Evolutionary conservation across 1,284 basidiomycete species (phyloP).

Genomic region (Takashimella koratensis): DNA sequence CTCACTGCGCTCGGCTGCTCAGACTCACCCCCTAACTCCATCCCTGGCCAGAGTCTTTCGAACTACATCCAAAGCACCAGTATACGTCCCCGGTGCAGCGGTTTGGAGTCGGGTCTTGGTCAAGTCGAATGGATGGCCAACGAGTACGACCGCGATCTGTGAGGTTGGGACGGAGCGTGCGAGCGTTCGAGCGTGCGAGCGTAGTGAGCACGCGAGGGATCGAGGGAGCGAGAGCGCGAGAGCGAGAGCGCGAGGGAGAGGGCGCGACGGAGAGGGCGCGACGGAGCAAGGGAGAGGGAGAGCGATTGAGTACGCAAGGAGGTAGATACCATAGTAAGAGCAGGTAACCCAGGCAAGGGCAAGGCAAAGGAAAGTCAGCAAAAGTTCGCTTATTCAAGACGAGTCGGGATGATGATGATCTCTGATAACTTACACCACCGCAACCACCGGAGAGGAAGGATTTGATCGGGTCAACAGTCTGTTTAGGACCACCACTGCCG

Average conservation of each 20-base stretch:
- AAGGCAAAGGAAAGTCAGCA: neutral
- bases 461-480: conserved; percentile 56
- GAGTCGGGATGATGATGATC: no score
- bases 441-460: conserved; percentile 87
- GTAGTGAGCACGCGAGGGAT: neutral
- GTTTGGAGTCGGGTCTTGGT: conserved; percentile 97
- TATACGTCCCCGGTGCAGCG: conserved; percentile 83
- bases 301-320: neutral
- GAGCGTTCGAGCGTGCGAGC: neutral
- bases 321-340: neutral
- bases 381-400: no score
- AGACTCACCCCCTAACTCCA: conserved; percentile 75
- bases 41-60: conserved; percentile 84
- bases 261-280: neutral
- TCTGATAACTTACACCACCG: conserved; percentile 71
- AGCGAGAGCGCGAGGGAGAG: neutral
- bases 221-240: neutral
- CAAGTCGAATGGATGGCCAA: conserved; percentile 95
- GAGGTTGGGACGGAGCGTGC: neutral
- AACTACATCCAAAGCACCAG: conserved; percentile 88
- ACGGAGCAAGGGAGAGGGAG: neutral
- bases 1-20: no score
- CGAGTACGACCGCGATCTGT: conserved; percentile 34
- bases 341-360: neutral
- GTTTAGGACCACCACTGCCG: conserved; percentile 21